phyloP scores from a whole-genome alignment of 208 protist species.

The Acanthamoeba castellanii region DNA sequence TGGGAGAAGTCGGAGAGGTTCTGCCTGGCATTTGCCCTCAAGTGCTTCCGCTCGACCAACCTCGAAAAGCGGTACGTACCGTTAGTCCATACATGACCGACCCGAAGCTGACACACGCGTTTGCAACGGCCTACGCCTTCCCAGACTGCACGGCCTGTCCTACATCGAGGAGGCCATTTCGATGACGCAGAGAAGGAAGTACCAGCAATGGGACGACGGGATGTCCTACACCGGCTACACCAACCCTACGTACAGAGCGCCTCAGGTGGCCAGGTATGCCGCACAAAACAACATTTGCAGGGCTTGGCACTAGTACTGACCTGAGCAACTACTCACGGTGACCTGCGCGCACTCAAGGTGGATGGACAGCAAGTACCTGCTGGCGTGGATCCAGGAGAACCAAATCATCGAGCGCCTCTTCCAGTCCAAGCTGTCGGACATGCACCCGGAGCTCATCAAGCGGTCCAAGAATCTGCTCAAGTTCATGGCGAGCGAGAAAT shows the following conservation, averaged over 20 bases:
- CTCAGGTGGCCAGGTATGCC: background rate
- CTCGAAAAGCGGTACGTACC: background rate
- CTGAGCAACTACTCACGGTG: background rate
- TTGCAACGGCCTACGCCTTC: background rate
- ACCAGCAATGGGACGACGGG: background rate
- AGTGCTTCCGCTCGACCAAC: constrained; percentile 73
- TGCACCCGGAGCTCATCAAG: constrained; percentile 58
- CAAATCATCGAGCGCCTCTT: constrained; percentile 63
- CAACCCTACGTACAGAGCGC: background rate
- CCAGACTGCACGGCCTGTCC: constrained; percentile 16
- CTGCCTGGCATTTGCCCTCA: constrained; percentile 52
- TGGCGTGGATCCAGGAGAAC: constrained; percentile 45
- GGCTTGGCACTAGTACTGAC: background rate
- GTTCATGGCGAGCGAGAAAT: constrained; percentile 40
- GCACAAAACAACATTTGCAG: background rate
- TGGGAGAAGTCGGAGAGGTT: constrained; percentile 60
- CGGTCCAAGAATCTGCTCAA: constrained; percentile 37
- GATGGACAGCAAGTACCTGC: background rate
- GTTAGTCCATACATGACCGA: no score
- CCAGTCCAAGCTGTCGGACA: constrained; percentile 28
- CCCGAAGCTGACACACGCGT: background rate
- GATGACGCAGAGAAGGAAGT: constrained; percentile 31
- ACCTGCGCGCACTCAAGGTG: background rate
- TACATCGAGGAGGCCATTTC: constrained; percentile 25
- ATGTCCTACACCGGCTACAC: background rate